Base-by-base conservation (phyloP, 371 early-diverging fungal genomes). In the Mucor lusitanicus region DNA sequence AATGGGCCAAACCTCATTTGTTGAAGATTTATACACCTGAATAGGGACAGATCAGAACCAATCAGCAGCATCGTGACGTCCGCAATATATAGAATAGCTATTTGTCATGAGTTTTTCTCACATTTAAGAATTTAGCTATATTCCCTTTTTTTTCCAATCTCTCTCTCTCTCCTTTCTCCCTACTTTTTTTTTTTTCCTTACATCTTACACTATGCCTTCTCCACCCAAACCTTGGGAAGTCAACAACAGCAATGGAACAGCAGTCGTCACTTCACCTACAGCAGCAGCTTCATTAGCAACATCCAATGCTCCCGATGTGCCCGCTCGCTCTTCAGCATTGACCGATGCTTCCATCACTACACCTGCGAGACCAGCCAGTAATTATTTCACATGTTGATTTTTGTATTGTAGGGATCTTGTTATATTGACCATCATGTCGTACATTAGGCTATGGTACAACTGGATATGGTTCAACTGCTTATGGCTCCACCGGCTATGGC, bases 191-290 rank as follows among this genome's bases (percentile, higher is more conserved):
- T 37, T 37, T 37, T 37, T 37, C 3, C 5, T 59, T 59, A 40
- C 35, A 32, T 23, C n/a, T 42, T n/a, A 60, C 19, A 46, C 30
- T 19, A 72, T 72, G 72, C 72, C 72, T 25, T 92, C 93, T 40
- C 96, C 96, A 58, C 92, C 94, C 70, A 96, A 96, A 68, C 96
- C 96, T 50, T 96, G 96, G 96, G 96, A 96, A 75, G 74, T 79
- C 53, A 84, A 78, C 59, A 70, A 64, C 48, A 42, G 56, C 23
- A 69, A 54, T 53, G 50, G 58, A 50, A 21, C 33, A 48, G 46
- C 66, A 28, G 58, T 65, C 4, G 65, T 58, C 27, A 62, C 68
- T 15, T 71, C 68, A 21, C 65, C 75, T 35, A 61, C 70, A 37
- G 37, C 69, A 15, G 55, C 79, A 15, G 68, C 73, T 25, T 54